Evolutionary conservation across 108 stramenopile genomes (phyloP).

Genomic region (Stephanodiscus triporus): DNA sequence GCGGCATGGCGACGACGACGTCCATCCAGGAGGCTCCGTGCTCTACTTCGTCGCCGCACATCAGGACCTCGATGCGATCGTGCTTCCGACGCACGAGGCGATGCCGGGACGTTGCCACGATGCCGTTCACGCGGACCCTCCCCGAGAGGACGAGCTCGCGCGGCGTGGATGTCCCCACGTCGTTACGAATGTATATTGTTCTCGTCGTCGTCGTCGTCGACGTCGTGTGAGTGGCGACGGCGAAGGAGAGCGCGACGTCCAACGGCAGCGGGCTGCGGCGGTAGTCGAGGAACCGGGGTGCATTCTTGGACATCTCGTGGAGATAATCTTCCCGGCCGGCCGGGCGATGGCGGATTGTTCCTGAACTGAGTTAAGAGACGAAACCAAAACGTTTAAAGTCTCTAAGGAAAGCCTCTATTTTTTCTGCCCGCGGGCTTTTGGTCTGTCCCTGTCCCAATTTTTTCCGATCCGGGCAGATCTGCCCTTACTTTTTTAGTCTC

Average conservation of each 20-base stretch:
- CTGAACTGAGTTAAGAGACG: too few species aligned
- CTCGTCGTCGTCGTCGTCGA: too few species aligned
- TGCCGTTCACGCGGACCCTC: conserved; percentile 22
- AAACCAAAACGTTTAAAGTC: too few species aligned
- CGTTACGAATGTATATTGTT: not conserved
- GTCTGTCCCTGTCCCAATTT: too few species aligned
- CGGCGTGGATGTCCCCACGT: not conserved
- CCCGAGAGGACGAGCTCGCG: conserved; percentile 34
- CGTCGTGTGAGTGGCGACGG: not conserved
- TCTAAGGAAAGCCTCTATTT: too few species aligned
- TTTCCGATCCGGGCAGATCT: too few species aligned
- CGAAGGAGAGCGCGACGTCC: conserved; percentile 40
- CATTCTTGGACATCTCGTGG: conserved; percentile 26
- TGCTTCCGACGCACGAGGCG: conserved; percentile 22
- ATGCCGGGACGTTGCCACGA: conserved; percentile 15
- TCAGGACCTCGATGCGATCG: conserved; percentile 13
- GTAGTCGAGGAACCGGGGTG: conserved; percentile 36
- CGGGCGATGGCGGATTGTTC: too few species aligned
- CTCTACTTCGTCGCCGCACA: not conserved
- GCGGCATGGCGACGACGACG: conserved; percentile 6
- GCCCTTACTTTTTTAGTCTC: too few species aligned
- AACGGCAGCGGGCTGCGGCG: conserved; percentile 28
- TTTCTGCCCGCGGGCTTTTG: too few species aligned
- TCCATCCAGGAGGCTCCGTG: not conserved
- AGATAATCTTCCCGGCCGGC: too few species aligned